These are phyloP conservation scores for Vaccinium corymbosum DNA, from an alignment of 148 eudicot genomes.

Conservation along the genomic window DNA sequence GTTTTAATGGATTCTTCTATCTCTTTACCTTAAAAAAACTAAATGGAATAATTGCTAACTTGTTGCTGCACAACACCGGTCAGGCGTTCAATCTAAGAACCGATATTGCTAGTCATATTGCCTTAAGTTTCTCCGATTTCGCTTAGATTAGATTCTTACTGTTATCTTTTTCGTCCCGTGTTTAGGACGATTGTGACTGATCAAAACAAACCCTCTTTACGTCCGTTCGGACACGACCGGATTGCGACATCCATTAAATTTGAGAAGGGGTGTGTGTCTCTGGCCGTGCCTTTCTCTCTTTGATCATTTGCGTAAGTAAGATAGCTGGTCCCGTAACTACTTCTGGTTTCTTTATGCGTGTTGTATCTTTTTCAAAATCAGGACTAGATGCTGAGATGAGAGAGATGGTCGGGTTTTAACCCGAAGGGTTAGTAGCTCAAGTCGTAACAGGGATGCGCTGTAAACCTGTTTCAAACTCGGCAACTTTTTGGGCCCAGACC, in stretches of 20 bases:
- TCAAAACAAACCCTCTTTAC: neutral
- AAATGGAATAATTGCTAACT: neutral
- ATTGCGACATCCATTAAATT: too few relatives aligned
- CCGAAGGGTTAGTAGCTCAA: too few relatives aligned
- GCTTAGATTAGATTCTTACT: neutral
- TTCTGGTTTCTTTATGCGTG: neutral
- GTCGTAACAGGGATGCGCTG: too few relatives aligned
- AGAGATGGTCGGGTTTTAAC: too few relatives aligned
- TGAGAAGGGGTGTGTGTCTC: neutral
- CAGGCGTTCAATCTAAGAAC: neutral
- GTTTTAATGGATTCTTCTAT: too few relatives aligned
- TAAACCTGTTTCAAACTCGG: too few relatives aligned
- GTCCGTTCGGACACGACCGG: neutral
- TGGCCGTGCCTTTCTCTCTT: too few relatives aligned
- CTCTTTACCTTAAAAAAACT: neutral
- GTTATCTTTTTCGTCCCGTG: neutral
- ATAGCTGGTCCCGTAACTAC: neutral
- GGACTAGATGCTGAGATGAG: neutral
- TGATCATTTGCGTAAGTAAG: neutral
- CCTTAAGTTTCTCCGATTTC: neutral
- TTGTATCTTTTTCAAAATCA: neutral
- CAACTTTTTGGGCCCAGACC: too few relatives aligned
- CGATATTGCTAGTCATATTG: neutral
- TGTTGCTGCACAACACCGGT: neutral
- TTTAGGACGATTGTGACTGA: neutral